These are phyloP conservation scores for Astrocystis sublimbata DNA, from an alignment of 495 filamentous ascomycete species.

Conservation along the genomic window DNA sequence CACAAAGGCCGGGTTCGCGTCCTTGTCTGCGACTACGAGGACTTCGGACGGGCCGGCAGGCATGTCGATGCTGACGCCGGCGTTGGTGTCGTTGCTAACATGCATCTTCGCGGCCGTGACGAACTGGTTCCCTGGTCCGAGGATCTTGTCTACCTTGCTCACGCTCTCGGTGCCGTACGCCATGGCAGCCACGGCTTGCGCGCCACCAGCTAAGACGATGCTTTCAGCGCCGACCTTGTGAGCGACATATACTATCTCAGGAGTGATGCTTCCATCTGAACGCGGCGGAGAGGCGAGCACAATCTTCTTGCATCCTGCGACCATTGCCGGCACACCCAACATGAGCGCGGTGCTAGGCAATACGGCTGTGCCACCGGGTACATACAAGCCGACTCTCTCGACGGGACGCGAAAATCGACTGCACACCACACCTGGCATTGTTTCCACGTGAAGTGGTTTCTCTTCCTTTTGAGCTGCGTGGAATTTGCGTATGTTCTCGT, in stretches of 20 bases:
- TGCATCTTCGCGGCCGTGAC: constrained; percentile 98
- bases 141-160: constrained; percentile 97
- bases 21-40: constrained; percentile 89
- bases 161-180: constrained; percentile 83
- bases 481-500: constrained; percentile 91
- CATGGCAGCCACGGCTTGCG: constrained; percentile 91
- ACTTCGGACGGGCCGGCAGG: constrained; percentile 96
- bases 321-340: constrained; percentile 96
- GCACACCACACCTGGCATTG: constrained; percentile 95
- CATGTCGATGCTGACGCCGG: constrained; percentile 96
- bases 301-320: constrained; percentile 95
- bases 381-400: constrained; percentile 90
- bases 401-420: constrained; percentile 91
- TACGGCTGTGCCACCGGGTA: constrained; percentile 94
- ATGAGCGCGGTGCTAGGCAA: constrained; percentile 95
- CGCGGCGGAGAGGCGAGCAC: constrained; percentile 90
- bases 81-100: constrained; percentile 93
- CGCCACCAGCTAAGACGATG: constrained; percentile 93
- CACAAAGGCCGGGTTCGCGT: constrained; percentile 90
- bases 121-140: constrained; percentile 97
- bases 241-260: constrained; percentile 96
- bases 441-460: constrained; percentile 79
- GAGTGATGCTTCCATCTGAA: constrained; percentile 84
- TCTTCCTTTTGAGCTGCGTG: constrained; percentile 82
- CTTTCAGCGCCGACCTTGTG: constrained; percentile 95